These are phyloP conservation scores for Golubevia sp. DNA, from an alignment of 1,284 basidiomycete genomes.

Conservation along the genomic window DNA sequence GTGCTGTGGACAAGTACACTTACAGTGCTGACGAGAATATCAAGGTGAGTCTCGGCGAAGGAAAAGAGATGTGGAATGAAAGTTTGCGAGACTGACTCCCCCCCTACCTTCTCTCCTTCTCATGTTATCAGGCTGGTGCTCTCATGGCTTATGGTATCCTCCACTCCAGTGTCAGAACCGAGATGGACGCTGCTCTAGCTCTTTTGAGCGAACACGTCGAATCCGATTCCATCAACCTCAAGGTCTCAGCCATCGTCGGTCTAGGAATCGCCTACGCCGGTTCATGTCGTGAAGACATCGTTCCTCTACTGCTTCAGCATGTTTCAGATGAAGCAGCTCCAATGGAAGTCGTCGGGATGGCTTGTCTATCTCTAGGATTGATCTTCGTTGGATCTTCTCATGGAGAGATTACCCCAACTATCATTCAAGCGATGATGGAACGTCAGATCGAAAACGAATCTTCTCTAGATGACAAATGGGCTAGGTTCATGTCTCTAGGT, in stretches of 20 bases:
- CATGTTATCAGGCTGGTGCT: conserved; percentile 74
- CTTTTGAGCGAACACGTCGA: conserved; percentile 89
- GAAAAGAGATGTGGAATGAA: neutral
- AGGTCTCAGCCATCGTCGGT: conserved; percentile 78
- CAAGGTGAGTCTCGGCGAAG: conserved; percentile 68
- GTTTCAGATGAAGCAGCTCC: conserved; percentile 51
- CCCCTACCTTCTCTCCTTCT: neutral
- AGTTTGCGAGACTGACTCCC: too few relatives aligned
- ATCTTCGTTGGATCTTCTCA: conserved; percentile 94
- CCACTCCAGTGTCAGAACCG: conserved; percentile 85
- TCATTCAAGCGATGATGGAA: conserved; percentile 87
- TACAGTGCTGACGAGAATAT: conserved; percentile 96
- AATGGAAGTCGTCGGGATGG: conserved; percentile 87
- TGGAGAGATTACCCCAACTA: conserved; percentile 86
- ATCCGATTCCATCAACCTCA: conserved; percentile 81
- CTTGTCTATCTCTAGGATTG: conserved; percentile 88
- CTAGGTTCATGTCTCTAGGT: conserved; percentile 85
- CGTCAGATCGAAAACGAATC: conserved; percentile 28
- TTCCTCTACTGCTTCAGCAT: conserved; percentile 46
- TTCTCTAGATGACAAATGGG: conserved; percentile 73
- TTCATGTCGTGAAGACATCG: conserved; percentile 83
- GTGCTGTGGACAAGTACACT: conserved; percentile 96
- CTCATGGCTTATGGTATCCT: conserved; percentile 92
- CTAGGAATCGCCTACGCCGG: conserved; percentile 89
- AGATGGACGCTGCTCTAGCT: conserved; percentile 90